Evolutionary conservation across 2,329 filamentous ascomycete species (phyloP), one percentile per base, ranked within the genome.

Genomic region (Paecilomyces variotii): DNA sequence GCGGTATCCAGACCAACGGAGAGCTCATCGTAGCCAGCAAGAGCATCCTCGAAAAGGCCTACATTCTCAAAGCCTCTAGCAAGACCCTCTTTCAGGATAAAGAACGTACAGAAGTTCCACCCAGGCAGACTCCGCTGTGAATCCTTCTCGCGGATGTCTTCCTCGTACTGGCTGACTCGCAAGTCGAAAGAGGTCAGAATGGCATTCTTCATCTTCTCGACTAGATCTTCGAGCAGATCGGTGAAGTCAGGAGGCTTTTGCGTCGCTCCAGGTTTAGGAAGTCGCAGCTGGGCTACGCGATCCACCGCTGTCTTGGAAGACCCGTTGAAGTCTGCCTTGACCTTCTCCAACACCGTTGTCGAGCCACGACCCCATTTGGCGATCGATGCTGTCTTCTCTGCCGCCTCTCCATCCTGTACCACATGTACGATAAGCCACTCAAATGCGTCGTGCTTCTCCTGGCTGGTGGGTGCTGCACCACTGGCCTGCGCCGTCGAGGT

Each of bases 21-120:
- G 9, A 99, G 84, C 76, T 99, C 93, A 72, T 97, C 94, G 66
- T 99, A 99, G 12, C 91, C 91, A 3, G 94, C 89, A 45, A 99
- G 78, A 2, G 94, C 93, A 80, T 99, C 94, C 69, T 99, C 94
- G 7, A 97, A 90, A 9, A 99, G 79, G 0, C 95, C 95, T 2
- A 97, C 92, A 70, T 90, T 97, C 73, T 99, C 95, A 65, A 99
- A 96, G 0, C 93, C 95, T 64, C 90, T 84, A 1, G 94, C 93
- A 35, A 99, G 78, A 0, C 94, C 94, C 73, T 99, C 94, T 69
- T 99, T 99, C 7, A 99, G 81, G 14, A 99, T 92, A 72, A 99
- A 99, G 72, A 99, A 99, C 0, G 94, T 99, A 74, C 94, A 97
- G 71, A 99, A 99, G 70, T 99, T 99, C 94, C 94, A 99, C 0